Evolutionary conservation across 768 basidiomycete species (phyloP).

Genomic region (Boletus bicolor): DNA sequence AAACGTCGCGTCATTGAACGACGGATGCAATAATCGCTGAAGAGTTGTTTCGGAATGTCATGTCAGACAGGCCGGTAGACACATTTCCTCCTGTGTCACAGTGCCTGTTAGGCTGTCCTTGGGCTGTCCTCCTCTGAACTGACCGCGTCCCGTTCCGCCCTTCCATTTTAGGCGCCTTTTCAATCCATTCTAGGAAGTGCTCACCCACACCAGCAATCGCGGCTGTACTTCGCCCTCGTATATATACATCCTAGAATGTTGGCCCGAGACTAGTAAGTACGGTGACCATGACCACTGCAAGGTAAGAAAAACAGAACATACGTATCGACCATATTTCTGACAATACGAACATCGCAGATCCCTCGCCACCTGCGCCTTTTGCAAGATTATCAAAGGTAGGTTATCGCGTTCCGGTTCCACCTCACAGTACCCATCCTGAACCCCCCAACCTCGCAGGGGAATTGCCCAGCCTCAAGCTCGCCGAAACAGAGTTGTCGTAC

Average conservation of each 20-base stretch:
- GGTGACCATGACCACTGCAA: constrained; percentile 4
- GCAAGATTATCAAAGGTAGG: constrained; percentile 87
- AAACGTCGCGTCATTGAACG: too few species aligned
- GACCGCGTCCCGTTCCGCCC: too few species aligned
- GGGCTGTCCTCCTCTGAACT: too few species aligned
- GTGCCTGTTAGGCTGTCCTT: too few species aligned
- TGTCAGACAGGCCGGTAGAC: too few species aligned
- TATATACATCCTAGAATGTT: too few species aligned
- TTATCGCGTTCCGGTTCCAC: neutral
- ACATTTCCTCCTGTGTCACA: too few species aligned
- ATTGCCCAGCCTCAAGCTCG: constrained; percentile 79
- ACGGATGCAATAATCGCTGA: too few species aligned
- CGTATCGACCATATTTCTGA: neutral
- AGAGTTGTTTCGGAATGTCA: too few species aligned
- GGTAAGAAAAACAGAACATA: constrained; percentile 1
- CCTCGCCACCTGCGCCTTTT: constrained; percentile 75
- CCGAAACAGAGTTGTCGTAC: constrained; percentile 71
- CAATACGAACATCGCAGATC: constrained; percentile 33
- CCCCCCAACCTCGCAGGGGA: constrained; percentile 51
- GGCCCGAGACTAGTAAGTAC: neutral
- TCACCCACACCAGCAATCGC: neutral
- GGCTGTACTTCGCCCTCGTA: too few species aligned
- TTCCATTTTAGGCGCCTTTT: too few species aligned
- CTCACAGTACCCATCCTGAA: neutral
- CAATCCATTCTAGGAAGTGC: neutral